Evolutionary conservation across 208 protist genomes (phyloP), one percentile per base, ranked within the genome.

Genomic region (Strigomonas galati): DNA sequence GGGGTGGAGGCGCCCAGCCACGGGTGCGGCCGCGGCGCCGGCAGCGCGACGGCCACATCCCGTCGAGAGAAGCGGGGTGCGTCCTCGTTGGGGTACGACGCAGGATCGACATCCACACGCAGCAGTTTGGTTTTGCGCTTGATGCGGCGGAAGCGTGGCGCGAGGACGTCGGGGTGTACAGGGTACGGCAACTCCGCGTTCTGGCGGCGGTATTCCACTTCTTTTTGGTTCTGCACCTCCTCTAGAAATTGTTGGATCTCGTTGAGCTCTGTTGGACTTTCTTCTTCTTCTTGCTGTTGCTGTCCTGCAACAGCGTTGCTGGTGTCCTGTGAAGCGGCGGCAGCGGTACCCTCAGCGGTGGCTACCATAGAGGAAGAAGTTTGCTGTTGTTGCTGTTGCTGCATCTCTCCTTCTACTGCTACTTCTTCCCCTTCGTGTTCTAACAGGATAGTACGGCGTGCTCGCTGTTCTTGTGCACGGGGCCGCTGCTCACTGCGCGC

Each of bases 1-100:
- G 87, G 87, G 3, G 85, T 91, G 60, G 82, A 68, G 58, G 81
- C 75, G 31, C 49, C 49, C 51, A 93, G 78, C 87, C 90, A 95
- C 59, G 90, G 90, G 62, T 95, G 90, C 67, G 54, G 37, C 15
- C 53, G 40, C 17, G 87, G 52, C 1, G 83, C 83, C 26, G 85
- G 87, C 24, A 87, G 66, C 69, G 69, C 56, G 32, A 89, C 69
- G 30, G 69, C 68, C n/a, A 74, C 67, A 44, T 93, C 85, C 9
- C 68, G 72, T 17, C 87, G 85, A 17, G 52, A 60, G 72, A 90
- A 91, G 12, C 59, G 72, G 0, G 85, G 86, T 65, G 76, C 78
- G 55, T 89, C 82, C 0, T 68, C 69, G 24, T 93, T 79, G 0
- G 62, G 60, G 21, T 35, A 21, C 9, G 12, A 7, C 35, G 4